Percentiles rank a stretch among this genome's conserved stretches.
phyloP scores from a whole-genome alignment of 169 alveolate genomes.

The Plasmodium falciparum region DNA sequence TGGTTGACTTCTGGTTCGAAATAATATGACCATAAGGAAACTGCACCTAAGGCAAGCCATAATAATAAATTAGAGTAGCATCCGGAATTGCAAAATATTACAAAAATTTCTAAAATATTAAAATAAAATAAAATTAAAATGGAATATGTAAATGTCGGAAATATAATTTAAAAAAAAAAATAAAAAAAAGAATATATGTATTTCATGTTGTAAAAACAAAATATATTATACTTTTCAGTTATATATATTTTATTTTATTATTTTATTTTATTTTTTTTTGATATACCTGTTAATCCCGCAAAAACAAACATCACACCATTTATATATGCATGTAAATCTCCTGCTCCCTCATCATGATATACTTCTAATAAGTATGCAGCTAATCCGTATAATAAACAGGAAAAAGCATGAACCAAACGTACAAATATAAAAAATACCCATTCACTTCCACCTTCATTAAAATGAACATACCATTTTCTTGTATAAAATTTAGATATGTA shows the following conservation, averaged over 20 bases:
- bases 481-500: slow-evolving; percentile 92
- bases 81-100: slow-evolving; percentile 83
- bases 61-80: slow-evolving; percentile 82
- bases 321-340: slow-evolving; percentile 93
- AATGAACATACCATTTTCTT: slow-evolving; percentile 90
- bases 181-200: background rate
- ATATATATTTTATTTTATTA: background rate
- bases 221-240: background rate
- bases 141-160: slow-evolving; percentile 18
- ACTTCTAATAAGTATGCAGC: slow-evolving; percentile 93
- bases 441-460: slow-evolving; percentile 93
- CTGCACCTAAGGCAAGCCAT: slow-evolving; percentile 90
- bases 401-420: slow-evolving; percentile 90
- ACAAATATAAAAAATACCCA: slow-evolving; percentile 91
- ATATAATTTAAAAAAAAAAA: slow-evolving; percentile 3
- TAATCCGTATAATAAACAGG: slow-evolving; percentile 90
- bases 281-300: slow-evolving; percentile 88
- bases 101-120: slow-evolving; percentile 80
- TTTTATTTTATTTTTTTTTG: background rate
- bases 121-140: slow-evolving; percentile 35
- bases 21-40: slow-evolving; percentile 91
- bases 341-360: slow-evolving; percentile 95
- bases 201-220: background rate
- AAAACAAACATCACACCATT: slow-evolving; percentile 89
- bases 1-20: slow-evolving; percentile 94